Evolutionary conservation across 805 yeast genomes (phyloP).

Genomic region (Komagataella kurtzmanii): DNA sequence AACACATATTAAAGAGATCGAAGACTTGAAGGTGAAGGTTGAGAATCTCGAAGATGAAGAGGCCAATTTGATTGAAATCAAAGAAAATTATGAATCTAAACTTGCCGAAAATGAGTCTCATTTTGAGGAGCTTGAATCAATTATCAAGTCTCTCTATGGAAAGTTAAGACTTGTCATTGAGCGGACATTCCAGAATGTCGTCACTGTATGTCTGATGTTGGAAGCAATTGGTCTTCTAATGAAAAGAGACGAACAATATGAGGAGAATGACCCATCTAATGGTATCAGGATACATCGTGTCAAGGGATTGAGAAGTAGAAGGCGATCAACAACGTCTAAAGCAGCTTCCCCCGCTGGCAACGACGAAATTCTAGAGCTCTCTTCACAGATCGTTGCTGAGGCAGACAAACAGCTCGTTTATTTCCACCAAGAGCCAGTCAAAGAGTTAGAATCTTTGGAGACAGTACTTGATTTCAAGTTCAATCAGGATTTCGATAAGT

Average conservation of each 20-base stretch:
- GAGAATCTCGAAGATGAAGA: constrained; percentile 37
- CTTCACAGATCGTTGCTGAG: background rate
- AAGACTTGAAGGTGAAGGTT: constrained; percentile 24
- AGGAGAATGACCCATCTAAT: constrained; percentile 13
- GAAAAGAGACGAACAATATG: constrained; percentile 22
- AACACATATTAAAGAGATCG: constrained; percentile 34
- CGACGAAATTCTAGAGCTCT: background rate
- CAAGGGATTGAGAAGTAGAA: constrained; percentile 53
- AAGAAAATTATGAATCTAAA: constrained; percentile 21
- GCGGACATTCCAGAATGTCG: constrained; percentile 20
- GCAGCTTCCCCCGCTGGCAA: background rate
- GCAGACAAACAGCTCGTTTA: background rate
- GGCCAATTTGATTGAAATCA: constrained; percentile 26
- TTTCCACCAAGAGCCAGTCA: background rate
- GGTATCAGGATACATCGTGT: constrained; percentile 54
- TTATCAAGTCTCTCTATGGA: constrained; percentile 12
- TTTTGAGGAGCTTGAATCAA: constrained; percentile 8
- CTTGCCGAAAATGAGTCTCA: constrained; percentile 12
- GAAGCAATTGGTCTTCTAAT: constrained; percentile 72
- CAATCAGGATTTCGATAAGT: constrained; percentile 22
- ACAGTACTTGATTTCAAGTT: constrained; percentile 6
- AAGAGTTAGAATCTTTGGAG: background rate
- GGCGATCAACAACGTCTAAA: constrained; percentile 8
- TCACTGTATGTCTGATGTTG: constrained; percentile 40
- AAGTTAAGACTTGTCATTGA: constrained; percentile 31